phyloP scores from a whole-genome alignment of 2,329 filamentous ascomycete genomes.

The Apiospora marii region DNA sequence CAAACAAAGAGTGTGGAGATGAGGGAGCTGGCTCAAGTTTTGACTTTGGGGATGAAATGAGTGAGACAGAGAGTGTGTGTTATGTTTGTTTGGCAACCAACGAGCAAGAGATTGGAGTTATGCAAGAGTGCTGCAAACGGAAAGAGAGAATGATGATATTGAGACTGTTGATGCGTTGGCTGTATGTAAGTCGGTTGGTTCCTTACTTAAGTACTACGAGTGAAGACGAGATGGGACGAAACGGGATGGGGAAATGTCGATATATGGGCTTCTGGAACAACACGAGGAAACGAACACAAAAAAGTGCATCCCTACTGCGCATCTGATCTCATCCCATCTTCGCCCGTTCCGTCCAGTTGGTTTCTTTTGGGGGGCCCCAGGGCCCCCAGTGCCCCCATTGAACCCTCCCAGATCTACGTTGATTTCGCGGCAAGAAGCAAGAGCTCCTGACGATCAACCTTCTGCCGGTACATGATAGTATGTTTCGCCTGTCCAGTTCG shows the following conservation, averaged over 20 bases:
- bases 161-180: background rate
- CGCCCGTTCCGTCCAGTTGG: conserved; percentile 10
- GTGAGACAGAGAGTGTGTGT: background rate
- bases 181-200: background rate
- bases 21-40: background rate
- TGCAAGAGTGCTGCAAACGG: background rate
- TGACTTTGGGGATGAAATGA: conserved; percentile 5
- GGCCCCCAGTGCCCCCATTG: background rate
- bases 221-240: background rate
- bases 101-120: conserved; percentile 1
- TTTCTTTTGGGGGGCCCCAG: background rate
- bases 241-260: conserved; percentile 9
- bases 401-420: background rate
- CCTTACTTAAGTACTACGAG: background rate
- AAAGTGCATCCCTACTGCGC: background rate
- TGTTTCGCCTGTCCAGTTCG: background rate
- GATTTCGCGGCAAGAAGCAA: conserved; percentile 8
- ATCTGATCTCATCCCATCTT: conserved; percentile 17
- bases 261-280: conserved; percentile 4
- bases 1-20: background rate
- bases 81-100: background rate
- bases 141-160: background rate
- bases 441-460: conserved; percentile 18
- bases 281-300: too few species aligned
- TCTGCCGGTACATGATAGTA: background rate